phyloP scores from a whole-genome alignment of 805 yeast species.

The Candida corydali region DNA sequence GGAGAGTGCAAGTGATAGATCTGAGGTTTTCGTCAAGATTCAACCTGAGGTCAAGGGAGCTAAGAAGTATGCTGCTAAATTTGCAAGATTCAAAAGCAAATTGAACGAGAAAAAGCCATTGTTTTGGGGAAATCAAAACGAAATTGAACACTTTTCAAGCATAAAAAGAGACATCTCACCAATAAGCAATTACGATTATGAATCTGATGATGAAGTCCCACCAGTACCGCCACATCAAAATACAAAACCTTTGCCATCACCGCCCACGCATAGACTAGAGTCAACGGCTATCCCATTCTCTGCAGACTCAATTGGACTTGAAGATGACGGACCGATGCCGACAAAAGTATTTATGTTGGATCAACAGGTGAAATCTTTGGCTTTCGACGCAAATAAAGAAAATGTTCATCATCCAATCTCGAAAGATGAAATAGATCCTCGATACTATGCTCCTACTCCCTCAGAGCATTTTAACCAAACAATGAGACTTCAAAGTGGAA shows the following conservation, averaged over 20 bases:
- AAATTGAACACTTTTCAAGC: not conserved
- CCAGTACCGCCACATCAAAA: conserved; percentile 21
- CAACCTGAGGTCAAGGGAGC: conserved; percentile 13
- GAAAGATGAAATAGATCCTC: conserved; percentile 31
- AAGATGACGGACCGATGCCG: conserved; percentile 23
- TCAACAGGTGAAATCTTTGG: conserved; percentile 28
- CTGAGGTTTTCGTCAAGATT: conserved; percentile 11
- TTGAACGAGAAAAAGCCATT: conserved; percentile 34
- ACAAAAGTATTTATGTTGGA: conserved; percentile 34
- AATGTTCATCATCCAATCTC: conserved; percentile 6
- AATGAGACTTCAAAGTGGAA: conserved; percentile 20
- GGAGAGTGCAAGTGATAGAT: conserved; percentile 4
- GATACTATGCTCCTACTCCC: conserved; percentile 46
- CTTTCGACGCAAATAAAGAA: conserved; percentile 14
- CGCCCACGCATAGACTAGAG: conserved; percentile 15
- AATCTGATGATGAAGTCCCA: conserved; percentile 8
- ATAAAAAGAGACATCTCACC: conserved; percentile 15
- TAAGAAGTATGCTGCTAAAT: conserved; percentile 22
- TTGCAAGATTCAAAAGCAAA: conserved; percentile 28
- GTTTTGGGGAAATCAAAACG: conserved; percentile 16
- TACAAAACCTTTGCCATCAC: conserved; percentile 7
- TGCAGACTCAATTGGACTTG: conserved; percentile 39
- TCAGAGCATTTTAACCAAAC: conserved; percentile 32
- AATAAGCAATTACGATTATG: conserved; percentile 15
- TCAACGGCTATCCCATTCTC: conserved; percentile 35